Percentiles rank a stretch among this genome's conserved stretches.
Conservation (phyloP, 1,284 basidiomycete species). For the Cystobasidiaceae sp. region DNA sequence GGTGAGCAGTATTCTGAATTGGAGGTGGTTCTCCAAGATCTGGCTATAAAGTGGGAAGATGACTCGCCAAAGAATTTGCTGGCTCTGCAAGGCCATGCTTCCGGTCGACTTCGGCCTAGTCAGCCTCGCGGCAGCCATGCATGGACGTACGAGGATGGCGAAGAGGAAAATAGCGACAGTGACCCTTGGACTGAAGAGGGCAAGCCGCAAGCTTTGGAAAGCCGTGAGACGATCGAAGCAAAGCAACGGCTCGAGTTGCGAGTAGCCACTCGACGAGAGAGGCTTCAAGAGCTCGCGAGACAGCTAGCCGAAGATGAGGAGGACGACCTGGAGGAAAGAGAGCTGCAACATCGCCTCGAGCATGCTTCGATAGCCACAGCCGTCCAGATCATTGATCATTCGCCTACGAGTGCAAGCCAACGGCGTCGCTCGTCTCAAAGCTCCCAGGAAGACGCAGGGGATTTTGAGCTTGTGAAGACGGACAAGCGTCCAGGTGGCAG, state of each 20-base stretch:
- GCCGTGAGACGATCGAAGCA: slow-evolving; percentile 10
- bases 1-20: slow-evolving; percentile 33
- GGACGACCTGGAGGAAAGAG: no score
- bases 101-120: no score
- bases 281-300: slow-evolving; percentile 6
- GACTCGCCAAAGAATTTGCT: background rate
- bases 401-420: no score
- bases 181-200: slow-evolving; percentile 11
- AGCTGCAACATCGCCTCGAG: no score
- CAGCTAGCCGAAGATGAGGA: slow-evolving; percentile 18
- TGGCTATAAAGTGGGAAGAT: slow-evolving; percentile 35
- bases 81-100: background rate
- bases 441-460: background rate
- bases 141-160: slow-evolving; percentile 13
- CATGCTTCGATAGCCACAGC: no score
- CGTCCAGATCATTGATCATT: no score
- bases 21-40: background rate
- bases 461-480: background rate
- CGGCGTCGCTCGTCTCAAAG: no score
- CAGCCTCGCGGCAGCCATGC: no score
- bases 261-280: background rate
- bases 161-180: slow-evolving; percentile 4
- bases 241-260: slow-evolving; percentile 1
- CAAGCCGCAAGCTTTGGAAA: slow-evolving; percentile 8
- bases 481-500: background rate